Conservation (phyloP, 345 rosid genomes). For the Populus pruinosa region DNA sequence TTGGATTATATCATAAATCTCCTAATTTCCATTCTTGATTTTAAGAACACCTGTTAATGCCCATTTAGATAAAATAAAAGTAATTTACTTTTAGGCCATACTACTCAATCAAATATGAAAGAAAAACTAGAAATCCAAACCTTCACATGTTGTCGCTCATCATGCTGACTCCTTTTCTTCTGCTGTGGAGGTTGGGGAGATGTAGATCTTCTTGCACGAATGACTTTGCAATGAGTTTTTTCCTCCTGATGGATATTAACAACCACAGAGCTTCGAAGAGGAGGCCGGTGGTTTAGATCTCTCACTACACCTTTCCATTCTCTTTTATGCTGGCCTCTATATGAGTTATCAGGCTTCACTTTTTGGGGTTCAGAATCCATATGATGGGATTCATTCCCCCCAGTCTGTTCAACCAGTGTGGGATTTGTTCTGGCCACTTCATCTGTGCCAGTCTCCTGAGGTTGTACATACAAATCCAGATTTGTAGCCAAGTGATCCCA, state of each 20-base stretch:
- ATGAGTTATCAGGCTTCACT: constrained; percentile 38
- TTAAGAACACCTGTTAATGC: not conserved
- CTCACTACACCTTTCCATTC: constrained; percentile 60
- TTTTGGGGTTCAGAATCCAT: constrained; percentile 47
- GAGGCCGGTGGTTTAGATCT: constrained; percentile 57
- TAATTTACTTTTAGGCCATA: not conserved
- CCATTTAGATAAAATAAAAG: not conserved
- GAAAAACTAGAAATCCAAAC: constrained; percentile 34
- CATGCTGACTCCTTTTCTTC: constrained; percentile 59
- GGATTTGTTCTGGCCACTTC: constrained; percentile 31
- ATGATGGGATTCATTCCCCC: constrained; percentile 23
- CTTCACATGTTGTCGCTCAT: constrained; percentile 48
- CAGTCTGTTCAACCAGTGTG: constrained; percentile 29
- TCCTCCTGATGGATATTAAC: constrained; percentile 41
- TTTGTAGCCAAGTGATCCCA: constrained; percentile 89
- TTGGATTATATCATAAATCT: not conserved
- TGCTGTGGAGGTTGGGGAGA: constrained; percentile 45
- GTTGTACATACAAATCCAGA: constrained; percentile 52
- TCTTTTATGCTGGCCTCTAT: constrained; percentile 48
- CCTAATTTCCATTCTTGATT: not conserved
- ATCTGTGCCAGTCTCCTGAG: constrained; percentile 31
- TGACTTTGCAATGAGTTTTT: constrained; percentile 33
- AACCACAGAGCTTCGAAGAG: constrained; percentile 60
- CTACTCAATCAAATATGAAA: not conserved
- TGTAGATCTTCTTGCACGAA: constrained; percentile 42